Evolutionary conservation across 352 stramenopile species (phyloP), one percentile per base, ranked within the genome.

Genomic region (Globisporangium iwayamae): DNA sequence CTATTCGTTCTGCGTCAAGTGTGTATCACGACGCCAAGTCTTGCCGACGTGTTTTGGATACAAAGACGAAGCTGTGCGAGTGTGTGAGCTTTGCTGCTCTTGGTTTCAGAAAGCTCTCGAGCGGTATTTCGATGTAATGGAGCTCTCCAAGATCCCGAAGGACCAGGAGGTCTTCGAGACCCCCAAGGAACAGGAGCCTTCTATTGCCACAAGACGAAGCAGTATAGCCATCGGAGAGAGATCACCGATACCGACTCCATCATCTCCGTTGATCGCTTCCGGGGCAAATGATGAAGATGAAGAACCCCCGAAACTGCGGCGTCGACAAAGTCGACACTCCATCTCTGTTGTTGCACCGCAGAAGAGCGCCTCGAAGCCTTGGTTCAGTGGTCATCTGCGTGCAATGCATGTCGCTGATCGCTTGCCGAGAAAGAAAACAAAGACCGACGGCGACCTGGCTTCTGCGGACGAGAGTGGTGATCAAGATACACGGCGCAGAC

Each of bases 71-170:
- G 57, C 75, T 0, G 71, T 89, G 50, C 78, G 81, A 2, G 73
- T 83, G 1, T 93, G 84, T 61, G 79, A 91, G 38, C 56, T 72
- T 22, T 93, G 84, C 67, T 67, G 67, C 0, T 41, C 41, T n/a
- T 91, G 80, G 82, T 83, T 93, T 22, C 82, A 91, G 58, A 79
- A 75, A 36, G 80, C 84, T 22, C 65, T 90, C 38, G 82, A 91
- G 50, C 68, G 65, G 16, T 89, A 89, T 34, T 89, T 91, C 68
- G 79, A 90, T 30, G 72, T 72, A 0, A 75, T 90, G 55, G 78
- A 87, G 34, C 56, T 82, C 28, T 41, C 74, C 3, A 78, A 66
- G 63, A 54, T 36, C 1, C 67, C 54, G 2, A 59, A 67, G 13
- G 57, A 67, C 13, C 69, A 71, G 20, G 47, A 57, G 1, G 32